Conservation (phyloP, 257 asterid species). For the Euphrasia confusa region DNA sequence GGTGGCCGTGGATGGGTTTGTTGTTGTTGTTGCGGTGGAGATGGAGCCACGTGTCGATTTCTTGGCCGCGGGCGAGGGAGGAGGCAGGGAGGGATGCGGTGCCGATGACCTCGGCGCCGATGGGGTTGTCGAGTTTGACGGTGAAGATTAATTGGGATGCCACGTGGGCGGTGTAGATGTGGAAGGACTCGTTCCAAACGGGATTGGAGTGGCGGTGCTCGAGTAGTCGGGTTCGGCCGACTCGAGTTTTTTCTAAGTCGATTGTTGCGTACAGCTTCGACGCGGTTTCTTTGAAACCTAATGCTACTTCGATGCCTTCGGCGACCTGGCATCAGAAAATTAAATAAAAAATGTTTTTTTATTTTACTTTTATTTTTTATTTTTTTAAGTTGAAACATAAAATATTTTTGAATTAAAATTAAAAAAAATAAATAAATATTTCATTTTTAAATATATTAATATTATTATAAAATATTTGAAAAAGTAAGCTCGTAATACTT, state of each 20-base stretch:
- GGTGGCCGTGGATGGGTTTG: slow-evolving; percentile 31
- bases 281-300: slow-evolving; percentile 40
- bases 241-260: slow-evolving; percentile 55
- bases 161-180: slow-evolving; percentile 50
- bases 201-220: slow-evolving; percentile 30
- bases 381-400: too few relatives aligned
- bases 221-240: slow-evolving; percentile 46
- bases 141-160: slow-evolving; percentile 39
- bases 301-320: slow-evolving; percentile 43
- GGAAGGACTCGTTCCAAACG: slow-evolving; percentile 45
- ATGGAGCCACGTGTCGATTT: slow-evolving; percentile 38
- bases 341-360: too few relatives aligned
- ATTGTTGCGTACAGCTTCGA: slow-evolving; percentile 54
- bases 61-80: slow-evolving; percentile 30
- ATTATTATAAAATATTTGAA: too few relatives aligned
- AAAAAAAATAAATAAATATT: too few relatives aligned
- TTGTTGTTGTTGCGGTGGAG: slow-evolving; percentile 23
- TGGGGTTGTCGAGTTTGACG: slow-evolving; percentile 35
- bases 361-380: too few relatives aligned
- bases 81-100: slow-evolving; percentile 33
- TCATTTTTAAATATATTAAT: too few relatives aligned
- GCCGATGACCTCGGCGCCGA: slow-evolving; percentile 42
- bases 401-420: too few relatives aligned
- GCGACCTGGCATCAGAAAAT: slow-evolving; percentile 30
- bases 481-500: too few relatives aligned